Evolutionary conservation across 257 asterid genomes (phyloP), one percentile per base, ranked within the genome.

Genomic region (Striga asiatica): DNA sequence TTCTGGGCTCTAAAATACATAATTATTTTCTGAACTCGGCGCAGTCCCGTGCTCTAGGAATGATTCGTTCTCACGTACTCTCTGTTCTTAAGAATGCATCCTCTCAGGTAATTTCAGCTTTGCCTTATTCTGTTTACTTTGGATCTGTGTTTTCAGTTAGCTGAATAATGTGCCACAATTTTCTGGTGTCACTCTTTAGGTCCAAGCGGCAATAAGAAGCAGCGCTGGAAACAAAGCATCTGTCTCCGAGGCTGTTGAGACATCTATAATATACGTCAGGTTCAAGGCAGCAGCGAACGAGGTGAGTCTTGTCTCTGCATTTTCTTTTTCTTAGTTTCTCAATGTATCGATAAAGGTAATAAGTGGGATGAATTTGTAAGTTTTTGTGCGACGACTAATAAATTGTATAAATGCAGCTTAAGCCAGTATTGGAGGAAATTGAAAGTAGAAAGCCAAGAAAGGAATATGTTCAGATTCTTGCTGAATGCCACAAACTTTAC

Each of bases 271-370:
- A 28, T 92, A 84, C 66, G 95, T 92, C 50, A 89, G 94, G 55
- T 92, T 92, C 72, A 88, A 92, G 81, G 97, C 95, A 58, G 97
- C 94, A 42, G 97, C 99, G 61, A 85, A 81, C 65, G 97, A 92
- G 95, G 99, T 81, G 54, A 38, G 11, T 45, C 41, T 67, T 54
- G 46, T 23, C 59, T 58, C 58, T 69, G 65, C 31, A 47, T 43
- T 32, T 67, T 22, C 7, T 58, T 50, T 47, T 54, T 11, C 43
- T 38, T 61, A 62, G 17, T 68, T 17, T 50, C 41, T 4, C 54
- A n/a, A 16, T 67, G 29, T 18, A 32, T 56, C n/a, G n/a, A n/a
- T 55, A 61, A 58, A 42, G 52, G 51, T 46, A 19, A 46, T 19
- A 25, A 39, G 43, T 60, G 37, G 53, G 41, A 45, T 31, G 39